These are phyloP conservation scores for Botrytis deweyae DNA, from an alignment of 2,329 filamentous ascomycete genomes.

Conservation along the genomic window DNA sequence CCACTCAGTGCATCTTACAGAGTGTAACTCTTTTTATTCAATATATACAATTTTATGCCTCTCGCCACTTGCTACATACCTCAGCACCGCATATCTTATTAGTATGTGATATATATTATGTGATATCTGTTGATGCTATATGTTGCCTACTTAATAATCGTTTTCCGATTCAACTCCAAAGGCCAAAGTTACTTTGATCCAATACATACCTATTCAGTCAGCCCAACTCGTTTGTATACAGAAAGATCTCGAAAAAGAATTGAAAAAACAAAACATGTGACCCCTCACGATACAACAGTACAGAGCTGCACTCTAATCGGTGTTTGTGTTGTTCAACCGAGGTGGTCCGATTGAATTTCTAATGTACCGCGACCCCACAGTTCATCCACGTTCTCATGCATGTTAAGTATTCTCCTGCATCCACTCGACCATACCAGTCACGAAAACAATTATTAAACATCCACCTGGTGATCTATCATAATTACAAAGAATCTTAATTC, in stretches of 20 bases:
- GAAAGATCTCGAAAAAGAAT: neutral
- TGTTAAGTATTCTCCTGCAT: constrained; percentile 5
- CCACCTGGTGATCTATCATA: neutral
- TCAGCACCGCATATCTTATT: too few species aligned
- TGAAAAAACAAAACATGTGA: constrained; percentile 5
- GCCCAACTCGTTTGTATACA: neutral
- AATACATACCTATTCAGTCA: neutral
- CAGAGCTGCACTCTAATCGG: neutral
- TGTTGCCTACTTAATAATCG: neutral
- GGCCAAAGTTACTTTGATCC: neutral
- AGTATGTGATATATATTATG: neutral
- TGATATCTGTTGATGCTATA: neutral
- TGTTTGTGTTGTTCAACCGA: constrained; percentile 1
- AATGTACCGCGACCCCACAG: constrained; percentile 16
- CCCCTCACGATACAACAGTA: neutral
- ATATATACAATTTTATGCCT: neutral
- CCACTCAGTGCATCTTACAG: constrained; percentile 16
- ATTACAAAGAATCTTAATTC: neutral
- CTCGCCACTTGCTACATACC: neutral
- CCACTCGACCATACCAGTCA: constrained; percentile 9
- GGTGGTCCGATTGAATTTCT: constrained; percentile 15
- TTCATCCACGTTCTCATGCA: neutral
- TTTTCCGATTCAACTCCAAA: neutral
- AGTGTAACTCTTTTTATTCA: neutral
- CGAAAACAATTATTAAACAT: constrained; percentile 7